A percentile compares a stretch with the other conserved stretches of the same genome.
Conservation (phyloP, 805 yeast species). For the Candida michaelii region DNA sequence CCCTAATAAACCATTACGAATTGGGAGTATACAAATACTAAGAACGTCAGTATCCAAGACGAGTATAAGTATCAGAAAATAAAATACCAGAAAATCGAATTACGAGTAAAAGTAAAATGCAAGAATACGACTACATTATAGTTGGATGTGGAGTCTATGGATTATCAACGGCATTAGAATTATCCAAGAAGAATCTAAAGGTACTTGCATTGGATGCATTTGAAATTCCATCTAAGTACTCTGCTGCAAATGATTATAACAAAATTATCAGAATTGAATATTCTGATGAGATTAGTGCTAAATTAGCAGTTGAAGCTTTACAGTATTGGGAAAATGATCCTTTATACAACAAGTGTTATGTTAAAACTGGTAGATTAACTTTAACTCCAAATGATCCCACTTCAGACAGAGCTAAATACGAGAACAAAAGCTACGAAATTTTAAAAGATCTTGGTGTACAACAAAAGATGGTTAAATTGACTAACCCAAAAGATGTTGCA, state of each 20-base stretch:
- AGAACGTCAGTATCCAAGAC: too few species aligned
- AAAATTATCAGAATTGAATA: conserved; percentile 23
- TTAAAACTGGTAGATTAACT: conserved; percentile 15
- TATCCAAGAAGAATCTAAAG: conserved; percentile 28
- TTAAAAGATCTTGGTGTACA: conserved; percentile 11
- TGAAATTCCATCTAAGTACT: conserved; percentile 33
- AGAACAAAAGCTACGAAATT: conserved; percentile 12
- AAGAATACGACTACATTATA: conserved; percentile 7
- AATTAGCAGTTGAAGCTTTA: conserved; percentile 35
- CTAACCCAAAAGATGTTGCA: conserved; percentile 8
- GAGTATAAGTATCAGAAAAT: too few species aligned
- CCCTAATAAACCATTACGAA: too few species aligned
- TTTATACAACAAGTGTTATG: conserved; percentile 23
- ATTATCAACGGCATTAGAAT: conserved; percentile 41
- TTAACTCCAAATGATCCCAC: conserved; percentile 4
- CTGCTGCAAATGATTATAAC: conserved; percentile 42
- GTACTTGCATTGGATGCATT: conserved; percentile 19
- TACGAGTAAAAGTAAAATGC: too few species aligned
- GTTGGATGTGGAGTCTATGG: conserved; percentile 52
- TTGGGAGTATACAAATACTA: too few species aligned
- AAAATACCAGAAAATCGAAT: too few species aligned
- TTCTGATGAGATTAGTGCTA: conserved; percentile 22
- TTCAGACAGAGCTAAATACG: conserved; percentile 12
- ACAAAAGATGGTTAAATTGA: conserved; percentile 10
- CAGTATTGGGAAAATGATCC: conserved; percentile 38